Percentiles rank a stretch among this genome's conserved stretches.
Conservation (phyloP, 441 rosid species). For the Syzygium malaccense region DNA sequence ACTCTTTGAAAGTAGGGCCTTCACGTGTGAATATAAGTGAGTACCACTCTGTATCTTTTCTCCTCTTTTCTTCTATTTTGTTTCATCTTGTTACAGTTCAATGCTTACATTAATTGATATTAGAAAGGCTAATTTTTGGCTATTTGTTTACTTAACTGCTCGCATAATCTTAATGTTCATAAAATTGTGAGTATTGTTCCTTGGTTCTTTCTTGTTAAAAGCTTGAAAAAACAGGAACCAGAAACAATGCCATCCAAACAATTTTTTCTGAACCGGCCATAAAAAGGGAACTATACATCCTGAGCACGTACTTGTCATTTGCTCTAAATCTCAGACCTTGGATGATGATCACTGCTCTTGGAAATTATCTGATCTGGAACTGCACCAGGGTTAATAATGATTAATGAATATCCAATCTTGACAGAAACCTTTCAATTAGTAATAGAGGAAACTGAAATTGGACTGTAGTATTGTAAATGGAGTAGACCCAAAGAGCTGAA, state of each 20-base stretch:
- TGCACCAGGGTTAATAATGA: not conserved
- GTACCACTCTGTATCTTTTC: constrained; percentile 1
- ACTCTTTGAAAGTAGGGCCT: constrained; percentile 56
- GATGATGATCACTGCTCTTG: not conserved
- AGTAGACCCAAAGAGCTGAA: not conserved
- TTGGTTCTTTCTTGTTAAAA: not conserved
- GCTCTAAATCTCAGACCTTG: not conserved
- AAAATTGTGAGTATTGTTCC: not conserved
- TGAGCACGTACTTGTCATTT: not conserved
- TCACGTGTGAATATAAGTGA: constrained; percentile 88
- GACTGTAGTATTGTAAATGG: not conserved
- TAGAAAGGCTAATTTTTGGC: not conserved
- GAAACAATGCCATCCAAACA: not conserved
- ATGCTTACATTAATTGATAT: not conserved
- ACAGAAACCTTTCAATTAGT: not conserved
- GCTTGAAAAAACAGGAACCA: not conserved
- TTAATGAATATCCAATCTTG: not conserved
- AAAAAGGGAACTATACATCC: not conserved
- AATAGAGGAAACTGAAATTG: not conserved
- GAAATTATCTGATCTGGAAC: not conserved
- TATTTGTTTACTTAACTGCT: not conserved
- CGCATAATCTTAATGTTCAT: not conserved
- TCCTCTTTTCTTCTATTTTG: not conserved
- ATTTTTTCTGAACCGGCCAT: not conserved
- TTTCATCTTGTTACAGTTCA: not conserved